Conservation (phyloP, 1,284 basidiomycete genomes). For the Chiua sp. region DNA sequence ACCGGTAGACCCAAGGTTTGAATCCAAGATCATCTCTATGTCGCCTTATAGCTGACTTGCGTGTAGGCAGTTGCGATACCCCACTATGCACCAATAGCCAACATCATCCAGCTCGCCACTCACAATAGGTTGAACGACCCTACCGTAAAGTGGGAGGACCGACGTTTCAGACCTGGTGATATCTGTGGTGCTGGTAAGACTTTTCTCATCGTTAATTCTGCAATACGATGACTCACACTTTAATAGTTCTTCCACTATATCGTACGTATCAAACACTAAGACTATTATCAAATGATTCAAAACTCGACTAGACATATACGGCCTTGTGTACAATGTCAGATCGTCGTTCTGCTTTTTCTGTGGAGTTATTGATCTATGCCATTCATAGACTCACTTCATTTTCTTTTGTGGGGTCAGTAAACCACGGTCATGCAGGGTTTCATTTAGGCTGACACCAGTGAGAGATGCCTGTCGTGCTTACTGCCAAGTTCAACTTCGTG, state of each 20-base stretch:
- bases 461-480: slow-evolving; percentile 54
- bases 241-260: slow-evolving; percentile 39
- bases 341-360: not conserved
- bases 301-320: slow-evolving; percentile 52
- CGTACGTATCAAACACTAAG: slow-evolving; percentile 32
- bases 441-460: not conserved
- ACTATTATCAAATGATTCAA: not conserved
- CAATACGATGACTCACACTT: too few species aligned
- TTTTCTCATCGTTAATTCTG: too few species aligned
- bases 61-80: slow-evolving; percentile 70
- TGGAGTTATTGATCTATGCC: not conserved
- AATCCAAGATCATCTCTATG: slow-evolving; percentile 17
- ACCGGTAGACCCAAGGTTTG: slow-evolving; percentile 81
- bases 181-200: slow-evolving; percentile 43
- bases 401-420: slow-evolving; percentile 48
- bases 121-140: slow-evolving; percentile 54
- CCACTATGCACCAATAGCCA: slow-evolving; percentile 70
- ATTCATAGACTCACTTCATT: slow-evolving; percentile 41
- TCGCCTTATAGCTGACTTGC: not conserved
- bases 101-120: slow-evolving; percentile 64
- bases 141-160: slow-evolving; percentile 22
- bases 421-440: not conserved
- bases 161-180: slow-evolving; percentile 48
- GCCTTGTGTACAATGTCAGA: slow-evolving; percentile 50
- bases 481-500: slow-evolving; percentile 55